Percentiles rank a stretch among this genome's conserved stretches.
Evolutionary conservation across 805 yeast genomes (phyloP).

Genomic region (Starmerella floris): DNA sequence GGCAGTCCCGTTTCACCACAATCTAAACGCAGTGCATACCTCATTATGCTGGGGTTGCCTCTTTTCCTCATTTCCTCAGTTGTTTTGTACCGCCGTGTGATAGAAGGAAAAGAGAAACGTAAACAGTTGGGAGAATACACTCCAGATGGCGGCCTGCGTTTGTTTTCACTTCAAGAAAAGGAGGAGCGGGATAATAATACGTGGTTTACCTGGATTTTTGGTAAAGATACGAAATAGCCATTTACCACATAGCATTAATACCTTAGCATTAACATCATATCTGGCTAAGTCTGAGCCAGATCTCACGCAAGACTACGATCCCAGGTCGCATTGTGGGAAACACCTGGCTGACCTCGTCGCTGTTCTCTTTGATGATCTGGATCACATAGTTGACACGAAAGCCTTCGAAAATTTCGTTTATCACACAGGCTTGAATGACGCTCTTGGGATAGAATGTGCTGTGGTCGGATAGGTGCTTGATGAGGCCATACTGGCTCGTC

Average conservation of each 20-base stretch:
- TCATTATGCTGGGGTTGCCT: slow-evolving; percentile 26
- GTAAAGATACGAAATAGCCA: slow-evolving; percentile 27
- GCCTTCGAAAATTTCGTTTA: slow-evolving; percentile 19
- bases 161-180: slow-evolving; percentile 34
- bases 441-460: slow-evolving; percentile 9
- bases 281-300: slow-evolving; percentile 6
- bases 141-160: slow-evolving; percentile 34
- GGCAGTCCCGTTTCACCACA: slow-evolving; percentile 2
- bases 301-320: slow-evolving; percentile 4
- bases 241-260: too few relatives aligned
- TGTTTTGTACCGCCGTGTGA: slow-evolving; percentile 26
- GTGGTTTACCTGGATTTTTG: slow-evolving; percentile 34
- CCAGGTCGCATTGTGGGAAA: slow-evolving; percentile 13
- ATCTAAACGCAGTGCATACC: slow-evolving; percentile 20
- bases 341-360: slow-evolving; percentile 8
- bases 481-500: slow-evolving; percentile 6
- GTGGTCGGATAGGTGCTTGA: slow-evolving; percentile 6
- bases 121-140: slow-evolving; percentile 37
- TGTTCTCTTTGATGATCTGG: slow-evolving; percentile 6
- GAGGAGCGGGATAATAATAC: slow-evolving; percentile 29
- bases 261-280: background rate
- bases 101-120: slow-evolving; percentile 33
- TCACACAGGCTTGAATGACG: slow-evolving; percentile 8
- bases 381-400: slow-evolving; percentile 14
- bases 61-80: slow-evolving; percentile 23